Percentiles rank a stretch among this genome's conserved stretches.
These are phyloP conservation scores for Penicillium odoratum DNA, from an alignment of 495 filamentous ascomycete species.

Conservation along the genomic window DNA sequence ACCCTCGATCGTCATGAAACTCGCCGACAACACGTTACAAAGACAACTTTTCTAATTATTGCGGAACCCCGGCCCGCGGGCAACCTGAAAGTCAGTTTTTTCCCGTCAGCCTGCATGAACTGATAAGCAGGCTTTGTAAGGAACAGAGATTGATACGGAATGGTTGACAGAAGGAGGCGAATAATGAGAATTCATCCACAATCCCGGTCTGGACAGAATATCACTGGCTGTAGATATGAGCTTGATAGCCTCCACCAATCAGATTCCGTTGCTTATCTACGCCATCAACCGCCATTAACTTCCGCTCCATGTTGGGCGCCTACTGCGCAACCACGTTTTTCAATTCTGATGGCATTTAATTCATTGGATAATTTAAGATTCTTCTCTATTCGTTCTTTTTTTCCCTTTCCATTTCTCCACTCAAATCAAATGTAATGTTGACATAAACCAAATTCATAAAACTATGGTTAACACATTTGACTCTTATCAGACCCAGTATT, in stretches of 20 bases:
- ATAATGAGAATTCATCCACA: slow-evolving; percentile 28
- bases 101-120: background rate
- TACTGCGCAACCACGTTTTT: background rate
- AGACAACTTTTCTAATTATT: background rate
- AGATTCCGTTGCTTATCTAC: slow-evolving; percentile 23
- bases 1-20: background rate
- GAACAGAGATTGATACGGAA: slow-evolving; percentile 15
- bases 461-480: background rate
- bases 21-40: background rate
- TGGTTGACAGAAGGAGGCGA: slow-evolving; percentile 27
- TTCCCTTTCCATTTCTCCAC: background rate
- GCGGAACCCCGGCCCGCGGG: background rate
- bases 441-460: background rate
- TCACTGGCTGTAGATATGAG: slow-evolving; percentile 36
- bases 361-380: no score
- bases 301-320: background rate
- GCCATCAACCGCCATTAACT: background rate
- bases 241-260: slow-evolving; percentile 22
- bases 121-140: slow-evolving; percentile 18
- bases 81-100: background rate
- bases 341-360: background rate
- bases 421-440: background rate
- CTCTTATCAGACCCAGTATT: background rate
- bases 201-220: background rate
- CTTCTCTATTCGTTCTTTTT: background rate